A percentile compares a stretch with the other conserved stretches of the same genome.
Conservation (phyloP, 2,329 filamentous ascomycete genomes). For the Neofusicoccum sp. region DNA sequence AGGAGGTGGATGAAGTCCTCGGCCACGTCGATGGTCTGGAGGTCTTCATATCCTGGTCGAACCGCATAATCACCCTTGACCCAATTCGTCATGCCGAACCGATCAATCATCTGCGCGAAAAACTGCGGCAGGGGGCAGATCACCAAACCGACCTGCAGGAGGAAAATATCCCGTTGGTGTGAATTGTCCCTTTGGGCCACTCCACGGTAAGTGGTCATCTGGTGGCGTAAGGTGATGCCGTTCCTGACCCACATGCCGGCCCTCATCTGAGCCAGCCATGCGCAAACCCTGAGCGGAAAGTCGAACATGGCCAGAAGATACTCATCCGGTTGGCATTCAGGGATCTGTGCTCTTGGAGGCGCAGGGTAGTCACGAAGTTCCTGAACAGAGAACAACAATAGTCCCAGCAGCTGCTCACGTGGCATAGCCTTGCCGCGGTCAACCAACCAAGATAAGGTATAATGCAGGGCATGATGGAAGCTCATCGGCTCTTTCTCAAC, state of each 20-base stretch:
- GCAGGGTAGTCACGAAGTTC: slow-evolving; percentile 64
- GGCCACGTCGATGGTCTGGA: slow-evolving; percentile 84
- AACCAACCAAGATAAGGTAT: slow-evolving; percentile 92
- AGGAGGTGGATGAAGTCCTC: slow-evolving; percentile 95
- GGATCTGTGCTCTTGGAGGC: slow-evolving; percentile 59
- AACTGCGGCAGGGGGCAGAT: slow-evolving; percentile 80
- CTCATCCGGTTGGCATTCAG: slow-evolving; percentile 66
- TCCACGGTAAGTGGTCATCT: slow-evolving; percentile 89
- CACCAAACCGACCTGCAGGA: slow-evolving; percentile 87
- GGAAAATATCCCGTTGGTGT: slow-evolving; percentile 90
- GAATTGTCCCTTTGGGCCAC: slow-evolving; percentile 87
- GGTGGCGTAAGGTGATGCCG: slow-evolving; percentile 90
- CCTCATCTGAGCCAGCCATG: slow-evolving; percentile 97
- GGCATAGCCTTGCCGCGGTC: slow-evolving; percentile 80
- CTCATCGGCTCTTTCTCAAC: slow-evolving; percentile 90
- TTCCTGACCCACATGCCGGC: slow-evolving; percentile 98
- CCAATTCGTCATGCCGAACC: slow-evolving; percentile 86
- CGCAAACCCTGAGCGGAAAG: slow-evolving; percentile 87
- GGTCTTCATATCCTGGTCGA: slow-evolving; percentile 72
- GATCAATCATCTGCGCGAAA: slow-evolving; percentile 84
- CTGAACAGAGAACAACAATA: slow-evolving; percentile 70
- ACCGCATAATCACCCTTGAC: slow-evolving; percentile 78
- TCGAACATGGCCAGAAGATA: slow-evolving; percentile 86
- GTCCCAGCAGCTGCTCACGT: slow-evolving; percentile 61
- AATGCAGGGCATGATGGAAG: slow-evolving; percentile 96